Conservation (phyloP, 2,329 filamentous ascomycete genomes). For the Apiospora aurea region DNA sequence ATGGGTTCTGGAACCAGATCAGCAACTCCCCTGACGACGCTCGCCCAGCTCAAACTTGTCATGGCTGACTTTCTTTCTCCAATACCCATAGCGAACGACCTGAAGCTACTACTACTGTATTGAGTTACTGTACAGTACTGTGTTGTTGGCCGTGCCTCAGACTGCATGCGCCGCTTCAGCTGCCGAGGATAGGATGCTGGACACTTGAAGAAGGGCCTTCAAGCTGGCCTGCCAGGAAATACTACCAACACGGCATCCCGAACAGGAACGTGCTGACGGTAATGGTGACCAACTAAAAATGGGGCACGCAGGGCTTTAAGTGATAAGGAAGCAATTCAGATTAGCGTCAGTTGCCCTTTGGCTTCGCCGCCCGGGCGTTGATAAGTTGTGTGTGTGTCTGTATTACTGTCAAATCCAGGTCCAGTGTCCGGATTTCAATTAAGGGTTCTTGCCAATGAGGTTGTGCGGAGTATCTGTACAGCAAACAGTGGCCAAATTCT, state of each 20-base stretch:
- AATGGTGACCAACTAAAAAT: neutral
- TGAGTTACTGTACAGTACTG: too few relatives aligned
- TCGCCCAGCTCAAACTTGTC: neutral
- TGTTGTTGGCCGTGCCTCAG: neutral
- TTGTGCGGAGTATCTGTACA: neutral
- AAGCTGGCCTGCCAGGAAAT: neutral
- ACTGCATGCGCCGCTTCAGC: conserved; percentile 1
- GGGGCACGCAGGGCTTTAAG: neutral
- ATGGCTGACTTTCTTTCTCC: neutral
- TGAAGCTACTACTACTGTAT: too few relatives aligned
- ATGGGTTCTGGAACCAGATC: neutral
- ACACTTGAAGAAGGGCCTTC: neutral
- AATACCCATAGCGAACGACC: too few relatives aligned
- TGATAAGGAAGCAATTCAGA: neutral
- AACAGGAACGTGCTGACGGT: too few relatives aligned
- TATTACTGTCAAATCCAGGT: neutral
- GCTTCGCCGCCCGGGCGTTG: neutral
- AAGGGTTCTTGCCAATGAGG: neutral
- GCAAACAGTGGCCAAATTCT: neutral
- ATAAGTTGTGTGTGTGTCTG: neutral
- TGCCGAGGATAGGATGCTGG: conserved; percentile 5
- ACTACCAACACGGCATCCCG: too few relatives aligned
- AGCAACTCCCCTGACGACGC: neutral
- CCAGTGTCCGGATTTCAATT: neutral
- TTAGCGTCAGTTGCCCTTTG: conserved; percentile 1